Percentiles rank a stretch among this genome's conserved stretches.
These are phyloP conservation scores for Candida boleticola DNA, from an alignment of 805 yeast genomes.

Conservation along the genomic window DNA sequence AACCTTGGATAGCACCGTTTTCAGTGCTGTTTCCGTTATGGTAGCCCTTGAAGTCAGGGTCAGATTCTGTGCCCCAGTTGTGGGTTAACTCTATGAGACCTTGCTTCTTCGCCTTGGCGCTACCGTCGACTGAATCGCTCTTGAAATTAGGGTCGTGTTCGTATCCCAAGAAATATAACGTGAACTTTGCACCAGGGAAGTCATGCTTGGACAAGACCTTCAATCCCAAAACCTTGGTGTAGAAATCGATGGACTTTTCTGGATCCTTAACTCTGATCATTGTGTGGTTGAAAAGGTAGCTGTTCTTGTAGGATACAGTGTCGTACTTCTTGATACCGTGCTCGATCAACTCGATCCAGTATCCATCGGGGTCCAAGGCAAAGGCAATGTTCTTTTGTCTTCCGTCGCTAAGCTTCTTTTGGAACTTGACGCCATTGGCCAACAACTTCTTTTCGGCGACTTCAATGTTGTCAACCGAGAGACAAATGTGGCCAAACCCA, in stretches of 20 bases:
- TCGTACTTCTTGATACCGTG: conserved; percentile 45
- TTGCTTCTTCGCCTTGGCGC: conserved; percentile 46
- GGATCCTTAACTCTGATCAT: conserved; percentile 95
- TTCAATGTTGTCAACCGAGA: conserved; percentile 78
- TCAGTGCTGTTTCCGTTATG: conserved; percentile 71
- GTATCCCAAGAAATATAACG: conserved; percentile 83
- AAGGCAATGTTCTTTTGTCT: conserved; percentile 92
- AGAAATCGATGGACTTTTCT: conserved; percentile 69
- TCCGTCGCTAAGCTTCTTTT: conserved; percentile 85
- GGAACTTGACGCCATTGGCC: conserved; percentile 64
- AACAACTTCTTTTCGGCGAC: conserved; percentile 59
- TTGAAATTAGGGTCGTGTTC: conserved; percentile 43
- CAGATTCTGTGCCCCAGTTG: conserved; percentile 93
- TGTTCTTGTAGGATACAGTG: conserved; percentile 33
- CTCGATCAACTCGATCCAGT: conserved; percentile 90
- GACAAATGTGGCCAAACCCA: conserved; percentile 93
- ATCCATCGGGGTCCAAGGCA: conserved; percentile 92
- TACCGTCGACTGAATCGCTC: conserved; percentile 34
- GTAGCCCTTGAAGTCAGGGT: conserved; percentile 65
- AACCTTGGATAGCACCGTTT: conserved; percentile 68
- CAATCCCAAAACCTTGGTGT: conserved; percentile 79
- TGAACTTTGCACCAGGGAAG: conserved; percentile 71
- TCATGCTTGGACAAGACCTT: conserved; percentile 57
- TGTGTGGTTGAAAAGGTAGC: conserved; percentile 73
- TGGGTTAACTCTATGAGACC: conserved; percentile 87